phyloP scores from a whole-genome alignment of 2,329 filamentous ascomycete genomes.

The Phyllosticta paracitricarpa region DNA sequence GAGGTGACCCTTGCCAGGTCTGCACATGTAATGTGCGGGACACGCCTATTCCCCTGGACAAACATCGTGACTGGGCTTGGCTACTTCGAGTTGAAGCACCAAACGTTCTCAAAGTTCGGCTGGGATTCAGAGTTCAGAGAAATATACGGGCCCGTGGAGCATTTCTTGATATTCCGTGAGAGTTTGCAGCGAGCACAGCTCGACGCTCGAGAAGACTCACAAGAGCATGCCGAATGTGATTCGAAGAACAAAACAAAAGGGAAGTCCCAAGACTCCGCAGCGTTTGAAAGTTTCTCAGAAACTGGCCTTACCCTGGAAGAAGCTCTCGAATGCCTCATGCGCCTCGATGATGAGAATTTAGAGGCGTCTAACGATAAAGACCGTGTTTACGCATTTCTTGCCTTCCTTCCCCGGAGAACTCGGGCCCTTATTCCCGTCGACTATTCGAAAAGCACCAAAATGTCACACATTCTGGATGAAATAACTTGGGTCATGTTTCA shows the following conservation, averaged over 20 bases:
- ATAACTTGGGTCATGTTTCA: background rate
- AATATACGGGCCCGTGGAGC: background rate
- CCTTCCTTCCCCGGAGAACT: background rate
- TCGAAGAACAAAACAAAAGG: too few species aligned
- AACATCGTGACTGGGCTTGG: background rate
- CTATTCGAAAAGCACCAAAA: background rate
- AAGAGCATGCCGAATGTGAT: background rate
- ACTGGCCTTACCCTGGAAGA: background rate
- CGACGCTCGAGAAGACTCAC: too few species aligned
- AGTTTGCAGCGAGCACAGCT: background rate
- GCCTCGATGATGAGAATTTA: background rate
- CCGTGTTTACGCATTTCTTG: background rate
- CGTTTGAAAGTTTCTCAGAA: background rate
- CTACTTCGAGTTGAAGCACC: background rate
- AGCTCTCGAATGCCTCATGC: background rate
- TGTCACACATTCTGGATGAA: background rate
- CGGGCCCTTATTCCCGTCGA: background rate
- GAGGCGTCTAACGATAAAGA: background rate
- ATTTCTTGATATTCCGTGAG: background rate
- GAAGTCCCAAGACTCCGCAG: background rate
- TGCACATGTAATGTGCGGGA: background rate
- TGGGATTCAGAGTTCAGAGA: background rate
- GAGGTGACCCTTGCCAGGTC: background rate
- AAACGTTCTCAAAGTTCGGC: background rate
- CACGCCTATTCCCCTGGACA: background rate